phyloP scores from a whole-genome alignment of 2,329 filamentous ascomycete species.

The Phaeophleospora eucalypticola region DNA sequence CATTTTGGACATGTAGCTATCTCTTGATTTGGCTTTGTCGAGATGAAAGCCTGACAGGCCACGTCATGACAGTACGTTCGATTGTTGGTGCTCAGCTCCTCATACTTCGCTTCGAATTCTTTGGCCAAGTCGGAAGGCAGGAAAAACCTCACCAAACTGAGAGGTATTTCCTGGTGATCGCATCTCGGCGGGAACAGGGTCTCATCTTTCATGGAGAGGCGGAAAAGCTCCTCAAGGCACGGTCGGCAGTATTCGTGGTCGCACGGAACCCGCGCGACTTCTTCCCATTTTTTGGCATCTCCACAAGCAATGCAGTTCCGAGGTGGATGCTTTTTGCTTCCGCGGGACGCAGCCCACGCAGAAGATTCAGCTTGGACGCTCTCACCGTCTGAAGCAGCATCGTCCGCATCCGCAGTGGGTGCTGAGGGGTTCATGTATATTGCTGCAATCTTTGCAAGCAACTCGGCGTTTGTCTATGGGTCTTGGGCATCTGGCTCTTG shows the following conservation, averaged over 20 bases:
- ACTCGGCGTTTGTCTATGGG: constrained; percentile 18
- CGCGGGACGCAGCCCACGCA: constrained; percentile 16
- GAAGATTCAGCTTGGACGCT: constrained; percentile 19
- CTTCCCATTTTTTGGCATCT: constrained; percentile 29
- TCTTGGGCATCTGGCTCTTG: constrained; percentile 6
- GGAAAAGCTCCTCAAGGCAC: constrained; percentile 49
- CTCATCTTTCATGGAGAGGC: constrained; percentile 45
- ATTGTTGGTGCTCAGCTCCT: constrained; percentile 48
- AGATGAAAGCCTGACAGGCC: constrained; percentile 49
- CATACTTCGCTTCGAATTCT: constrained; percentile 42
- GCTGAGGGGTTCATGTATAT: constrained; percentile 18
- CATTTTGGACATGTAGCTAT: constrained; percentile 46
- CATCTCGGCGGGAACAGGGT: constrained; percentile 54
- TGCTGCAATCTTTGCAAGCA: constrained; percentile 20
- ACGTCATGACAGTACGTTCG: constrained; percentile 49
- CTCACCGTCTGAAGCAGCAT: constrained; percentile 11
- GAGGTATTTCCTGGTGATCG: constrained; percentile 43
- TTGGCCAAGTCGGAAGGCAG: constrained; percentile 36
- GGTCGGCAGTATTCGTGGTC: constrained; percentile 49
- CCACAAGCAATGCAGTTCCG: constrained; percentile 28
- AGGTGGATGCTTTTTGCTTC: constrained; percentile 4
- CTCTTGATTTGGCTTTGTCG: constrained; percentile 26
- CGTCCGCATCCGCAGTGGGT: constrained; percentile 1
- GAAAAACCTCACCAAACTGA: constrained; percentile 34
- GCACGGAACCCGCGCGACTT: constrained; percentile 29